Conservation (phyloP, 179 eudicot species). For the Beta macrorhiza region DNA sequence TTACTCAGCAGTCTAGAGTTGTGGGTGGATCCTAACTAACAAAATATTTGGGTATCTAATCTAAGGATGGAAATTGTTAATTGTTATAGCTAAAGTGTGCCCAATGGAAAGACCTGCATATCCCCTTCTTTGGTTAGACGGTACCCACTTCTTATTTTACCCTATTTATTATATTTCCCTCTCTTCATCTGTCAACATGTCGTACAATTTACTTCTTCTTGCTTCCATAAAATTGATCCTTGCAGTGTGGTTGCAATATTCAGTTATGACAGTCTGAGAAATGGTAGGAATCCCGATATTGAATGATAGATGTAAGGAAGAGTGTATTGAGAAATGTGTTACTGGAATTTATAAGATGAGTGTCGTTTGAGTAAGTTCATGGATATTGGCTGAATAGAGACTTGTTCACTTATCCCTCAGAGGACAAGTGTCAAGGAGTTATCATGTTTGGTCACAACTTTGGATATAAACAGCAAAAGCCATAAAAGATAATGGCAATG, state of each 20-base stretch:
- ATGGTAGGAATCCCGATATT: background rate
- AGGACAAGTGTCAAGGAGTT: background rate
- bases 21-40: too few relatives aligned
- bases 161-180: background rate
- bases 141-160: background rate
- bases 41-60: too few relatives aligned
- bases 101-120: too few relatives aligned
- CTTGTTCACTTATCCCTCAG: background rate
- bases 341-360: background rate
- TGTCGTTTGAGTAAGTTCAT: background rate
- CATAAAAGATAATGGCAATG: background rate
- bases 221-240: background rate
- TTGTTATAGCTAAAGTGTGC: too few relatives aligned
- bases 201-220: background rate
- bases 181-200: background rate
- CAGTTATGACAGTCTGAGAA: background rate
- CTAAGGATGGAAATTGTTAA: too few relatives aligned
- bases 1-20: too few relatives aligned
- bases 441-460: background rate
- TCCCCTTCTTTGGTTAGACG: too few relatives aligned
- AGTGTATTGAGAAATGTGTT: background rate
- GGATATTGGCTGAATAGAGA: constrained; percentile 3
- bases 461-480: background rate
- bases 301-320: background rate
- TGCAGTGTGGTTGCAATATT: background rate